Conservation (phyloP, 352 stramenopile genomes). For the Aphanomyces invadans region DNA sequence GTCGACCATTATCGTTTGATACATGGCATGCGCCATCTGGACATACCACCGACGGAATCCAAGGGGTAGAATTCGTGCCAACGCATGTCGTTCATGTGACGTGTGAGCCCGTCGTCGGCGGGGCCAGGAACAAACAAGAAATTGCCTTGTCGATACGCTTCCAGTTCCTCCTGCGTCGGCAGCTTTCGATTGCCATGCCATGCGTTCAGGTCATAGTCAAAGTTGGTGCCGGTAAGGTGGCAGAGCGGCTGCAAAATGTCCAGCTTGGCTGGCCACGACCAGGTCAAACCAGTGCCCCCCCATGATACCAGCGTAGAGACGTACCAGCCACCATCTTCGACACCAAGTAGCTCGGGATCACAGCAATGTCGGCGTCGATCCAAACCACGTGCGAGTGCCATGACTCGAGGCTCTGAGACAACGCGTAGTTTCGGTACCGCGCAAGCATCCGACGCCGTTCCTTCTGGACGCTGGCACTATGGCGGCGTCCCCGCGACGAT, state of each 20-base stretch:
- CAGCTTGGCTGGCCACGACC: constrained; percentile 14
- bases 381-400: constrained; percentile 41
- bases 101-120: constrained; percentile 9
- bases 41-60: constrained; percentile 36
- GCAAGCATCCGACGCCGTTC: constrained; percentile 35
- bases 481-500: constrained; percentile 27
- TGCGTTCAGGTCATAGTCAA: constrained; percentile 30
- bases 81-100: constrained; percentile 19
- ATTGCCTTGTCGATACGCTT: neutral
- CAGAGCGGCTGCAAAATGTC: constrained; percentile 30
- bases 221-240: neutral
- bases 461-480: constrained; percentile 28
- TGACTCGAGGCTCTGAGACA: constrained; percentile 31
- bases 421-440: constrained; percentile 40
- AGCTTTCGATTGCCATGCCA: constrained; percentile 27
- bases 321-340: constrained; percentile 36
- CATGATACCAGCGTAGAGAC: too few species aligned
- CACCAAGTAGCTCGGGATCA: constrained; percentile 28
- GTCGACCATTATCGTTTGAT: too few species aligned
- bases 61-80: constrained; percentile 28
- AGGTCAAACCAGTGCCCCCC: too few species aligned
- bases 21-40: too few species aligned
- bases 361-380: constrained; percentile 35
- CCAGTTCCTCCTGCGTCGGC: constrained; percentile 3
- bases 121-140: constrained; percentile 20